A percentile compares a stretch with the other conserved stretches of the same genome.
phyloP scores from a whole-genome alignment of 305 asterid genomes.

The Striga hermonthica region DNA sequence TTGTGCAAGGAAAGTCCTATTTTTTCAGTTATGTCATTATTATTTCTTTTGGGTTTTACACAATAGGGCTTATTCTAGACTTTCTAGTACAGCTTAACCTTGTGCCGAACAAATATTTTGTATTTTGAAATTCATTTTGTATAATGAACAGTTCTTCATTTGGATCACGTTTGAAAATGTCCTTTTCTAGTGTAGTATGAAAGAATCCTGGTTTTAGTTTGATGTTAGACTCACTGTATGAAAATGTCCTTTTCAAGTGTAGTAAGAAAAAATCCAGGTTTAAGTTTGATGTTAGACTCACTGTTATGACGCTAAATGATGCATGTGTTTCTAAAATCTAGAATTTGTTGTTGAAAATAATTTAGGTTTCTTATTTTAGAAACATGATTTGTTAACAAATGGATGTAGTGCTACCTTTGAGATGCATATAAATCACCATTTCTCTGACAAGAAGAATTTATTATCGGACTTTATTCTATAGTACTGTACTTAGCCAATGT shows the following conservation, averaged over 20 bases:
- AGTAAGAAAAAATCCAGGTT: background rate
- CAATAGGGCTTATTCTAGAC: too few species aligned
- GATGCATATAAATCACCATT: background rate
- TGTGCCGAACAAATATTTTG: constrained; percentile 1
- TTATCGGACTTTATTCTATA: constrained; percentile 1
- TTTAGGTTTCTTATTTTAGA: background rate
- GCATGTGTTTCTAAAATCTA: background rate
- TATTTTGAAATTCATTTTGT: too few species aligned
- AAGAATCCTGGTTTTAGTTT: too few species aligned
- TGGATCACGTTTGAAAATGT: too few species aligned
- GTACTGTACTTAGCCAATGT: background rate
- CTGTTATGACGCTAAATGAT: background rate
- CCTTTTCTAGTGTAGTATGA: too few species aligned
- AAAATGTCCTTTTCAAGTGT: too few species aligned
- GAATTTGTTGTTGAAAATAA: constrained; percentile 7
- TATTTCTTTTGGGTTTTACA: too few species aligned
- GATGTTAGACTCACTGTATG: too few species aligned
- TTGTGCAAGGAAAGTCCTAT: background rate
- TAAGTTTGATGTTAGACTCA: background rate
- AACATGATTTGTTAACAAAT: background rate
- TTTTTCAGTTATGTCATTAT: too few species aligned
- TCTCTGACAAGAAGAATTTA: constrained; percentile 7
- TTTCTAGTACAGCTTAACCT: background rate
- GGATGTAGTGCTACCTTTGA: background rate
- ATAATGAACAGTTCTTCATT: too few species aligned